Evolutionary conservation across 2,329 filamentous ascomycete genomes (phyloP), one percentile per base, ranked within the genome.

Genomic region (Torrubiellomyces zombiae): DNA sequence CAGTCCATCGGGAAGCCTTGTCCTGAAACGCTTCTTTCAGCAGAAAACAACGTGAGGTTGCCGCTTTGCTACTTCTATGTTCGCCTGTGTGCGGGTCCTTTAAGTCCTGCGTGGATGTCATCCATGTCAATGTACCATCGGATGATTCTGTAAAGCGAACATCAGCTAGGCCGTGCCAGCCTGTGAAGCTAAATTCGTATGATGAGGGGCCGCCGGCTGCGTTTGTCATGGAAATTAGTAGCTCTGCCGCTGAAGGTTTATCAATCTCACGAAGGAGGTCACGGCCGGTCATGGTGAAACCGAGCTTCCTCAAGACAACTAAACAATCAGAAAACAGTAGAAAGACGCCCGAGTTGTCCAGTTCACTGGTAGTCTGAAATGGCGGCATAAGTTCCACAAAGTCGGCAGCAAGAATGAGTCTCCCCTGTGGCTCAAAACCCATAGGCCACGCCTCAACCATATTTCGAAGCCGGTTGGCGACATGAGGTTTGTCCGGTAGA

Each of bases 261-360:
- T 94, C 85, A 18, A 94, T 63, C 40, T 94, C 83, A 4, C 83
- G 73, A 27, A 91, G 52, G 26, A 95, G 54, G 29, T 81, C 78
- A 19, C 81, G 74, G 5, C 81, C 81, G 6, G 73, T 77, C 16
- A 63, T 67, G 27, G 63, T 64, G 7, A 64, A 63, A 4, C 60
- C 56, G 15, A 68, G 56, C 47, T 85, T 92, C 35, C 74, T 75
- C 9, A 93, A 52, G 12, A 93, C 55, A 10, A 92, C 63, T 1
- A 94, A 46, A 27, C 69, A 77, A 39, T 94, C 85, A 3, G 80
- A 70, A 42, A 94, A 95, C 3, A 95, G 58, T 4, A 95, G 55
- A 25, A 95, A 63, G 14, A 93, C 72, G 2, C 80, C 78, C 2
- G 67, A 55, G 20, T 58, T 58, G 12, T 68, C 63, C 9, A 50